phyloP scores from a whole-genome alignment of 805 yeast genomes.

The Metschnikowia baotianmanensis region DNA sequence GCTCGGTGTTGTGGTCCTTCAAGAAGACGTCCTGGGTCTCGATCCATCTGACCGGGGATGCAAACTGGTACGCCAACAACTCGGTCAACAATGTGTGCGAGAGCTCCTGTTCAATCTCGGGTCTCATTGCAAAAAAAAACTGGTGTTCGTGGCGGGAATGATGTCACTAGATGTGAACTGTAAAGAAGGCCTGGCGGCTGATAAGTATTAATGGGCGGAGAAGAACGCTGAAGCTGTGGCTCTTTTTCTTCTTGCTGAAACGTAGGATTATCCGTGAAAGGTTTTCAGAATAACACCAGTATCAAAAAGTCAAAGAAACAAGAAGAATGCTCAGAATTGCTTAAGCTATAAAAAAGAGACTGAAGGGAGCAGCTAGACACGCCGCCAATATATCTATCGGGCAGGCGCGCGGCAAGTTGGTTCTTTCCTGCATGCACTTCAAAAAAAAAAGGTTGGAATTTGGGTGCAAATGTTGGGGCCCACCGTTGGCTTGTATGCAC shows the following conservation, averaged over 20 bases:
- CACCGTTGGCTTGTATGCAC: conserved; percentile 1
- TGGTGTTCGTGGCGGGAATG: too few species aligned
- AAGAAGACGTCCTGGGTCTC: conserved; percentile 98
- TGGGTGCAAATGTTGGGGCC: conserved; percentile 20
- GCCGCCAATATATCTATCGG: background rate
- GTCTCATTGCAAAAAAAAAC: conserved; percentile 52
- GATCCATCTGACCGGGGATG: conserved; percentile 99
- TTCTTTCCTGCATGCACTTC: background rate
- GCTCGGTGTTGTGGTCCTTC: conserved; percentile 90
- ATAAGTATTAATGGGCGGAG: background rate
- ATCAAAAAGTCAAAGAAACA: background rate
- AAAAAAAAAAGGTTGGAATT: conserved; percentile 1
- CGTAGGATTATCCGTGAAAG: background rate
- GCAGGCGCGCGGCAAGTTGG: background rate
- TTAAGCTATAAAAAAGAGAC: background rate
- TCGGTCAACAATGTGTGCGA: conserved; percentile 94
- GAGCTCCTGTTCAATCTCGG: conserved; percentile 96
- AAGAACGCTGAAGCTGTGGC: background rate
- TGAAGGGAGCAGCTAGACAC: background rate
- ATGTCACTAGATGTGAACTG: too few species aligned
- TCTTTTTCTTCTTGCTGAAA: background rate
- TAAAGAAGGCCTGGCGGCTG: background rate
- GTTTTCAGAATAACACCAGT: background rate
- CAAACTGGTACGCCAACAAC: conserved; percentile 96
- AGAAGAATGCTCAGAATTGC: background rate